Evolutionary conservation across 352 stramenopile genomes (phyloP).

Genomic region (Pythium aquatile): DNA sequence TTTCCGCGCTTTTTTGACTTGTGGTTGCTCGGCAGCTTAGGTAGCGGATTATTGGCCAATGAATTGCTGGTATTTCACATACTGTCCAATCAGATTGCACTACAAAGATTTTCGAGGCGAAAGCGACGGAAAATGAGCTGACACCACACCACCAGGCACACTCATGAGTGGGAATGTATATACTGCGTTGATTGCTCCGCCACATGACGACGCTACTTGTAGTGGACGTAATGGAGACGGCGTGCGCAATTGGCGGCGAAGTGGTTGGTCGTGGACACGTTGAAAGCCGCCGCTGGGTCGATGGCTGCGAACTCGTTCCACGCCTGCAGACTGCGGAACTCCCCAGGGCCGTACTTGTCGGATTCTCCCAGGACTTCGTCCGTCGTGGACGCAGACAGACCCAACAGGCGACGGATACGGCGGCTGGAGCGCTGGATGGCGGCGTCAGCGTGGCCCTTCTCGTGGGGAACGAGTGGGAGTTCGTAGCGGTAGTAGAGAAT

Average conservation of each 20-base stretch:
- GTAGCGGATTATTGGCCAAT: constrained; percentile 24
- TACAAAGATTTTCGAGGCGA: constrained; percentile 10
- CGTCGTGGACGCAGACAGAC: constrained; percentile 42
- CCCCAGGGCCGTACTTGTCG: constrained; percentile 47
- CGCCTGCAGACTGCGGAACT: constrained; percentile 40
- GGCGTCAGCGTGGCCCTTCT: constrained; percentile 22
- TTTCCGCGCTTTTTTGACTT: constrained; percentile 20
- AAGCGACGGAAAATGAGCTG: constrained; percentile 1
- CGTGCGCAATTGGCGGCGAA: constrained; percentile 64
- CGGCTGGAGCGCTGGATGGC: constrained; percentile 36
- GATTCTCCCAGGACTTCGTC: constrained; percentile 34
- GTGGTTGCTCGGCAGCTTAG: constrained; percentile 21
- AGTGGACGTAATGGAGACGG: constrained; percentile 62
- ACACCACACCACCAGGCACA: not conserved
- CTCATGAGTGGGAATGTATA: not conserved
- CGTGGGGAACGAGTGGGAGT: constrained; percentile 36
- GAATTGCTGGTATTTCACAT: constrained; percentile 1
- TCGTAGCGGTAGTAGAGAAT: constrained; percentile 67
- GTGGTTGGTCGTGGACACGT: constrained; percentile 87
- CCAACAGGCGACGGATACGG: constrained; percentile 64
- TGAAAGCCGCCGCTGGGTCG: constrained; percentile 49
- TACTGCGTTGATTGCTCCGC: not conserved
- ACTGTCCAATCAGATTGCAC: constrained; percentile 23
- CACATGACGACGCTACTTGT: constrained; percentile 19
- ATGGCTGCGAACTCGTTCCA: constrained; percentile 73